Evolutionary conservation across 2,329 filamentous ascomycete genomes (phyloP).

Genomic region (Seiridium unicorne): DNA sequence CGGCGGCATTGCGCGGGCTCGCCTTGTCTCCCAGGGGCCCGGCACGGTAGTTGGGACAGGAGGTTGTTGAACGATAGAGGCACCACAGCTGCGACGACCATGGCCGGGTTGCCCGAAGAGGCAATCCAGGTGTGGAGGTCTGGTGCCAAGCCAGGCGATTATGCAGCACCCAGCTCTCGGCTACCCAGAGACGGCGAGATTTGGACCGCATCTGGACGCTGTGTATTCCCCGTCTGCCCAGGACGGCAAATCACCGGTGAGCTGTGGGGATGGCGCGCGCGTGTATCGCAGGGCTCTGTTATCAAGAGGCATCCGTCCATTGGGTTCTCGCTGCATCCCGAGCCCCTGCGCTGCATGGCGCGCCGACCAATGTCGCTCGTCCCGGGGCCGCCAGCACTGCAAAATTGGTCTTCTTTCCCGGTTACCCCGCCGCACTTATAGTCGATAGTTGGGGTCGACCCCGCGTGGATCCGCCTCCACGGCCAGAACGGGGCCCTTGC

Average conservation of each 20-base stretch:
- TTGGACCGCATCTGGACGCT: not conserved
- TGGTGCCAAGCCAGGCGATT: not conserved
- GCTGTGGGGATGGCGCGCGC: not conserved
- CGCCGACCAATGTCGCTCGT: not conserved
- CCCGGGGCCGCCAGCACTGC: not conserved
- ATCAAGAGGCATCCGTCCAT: not conserved
- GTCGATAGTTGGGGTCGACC: constrained; percentile 1
- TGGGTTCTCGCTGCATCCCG: too few relatives aligned
- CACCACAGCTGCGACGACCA: not conserved
- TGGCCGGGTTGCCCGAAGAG: not conserved
- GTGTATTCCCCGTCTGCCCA: not conserved
- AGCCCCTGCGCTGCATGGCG: not conserved
- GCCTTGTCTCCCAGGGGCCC: not conserved
- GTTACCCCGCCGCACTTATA: constrained; percentile 1
- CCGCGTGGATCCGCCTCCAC: not conserved
- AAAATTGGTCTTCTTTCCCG: not conserved
- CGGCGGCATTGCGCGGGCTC: not conserved
- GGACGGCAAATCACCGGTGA: not conserved
- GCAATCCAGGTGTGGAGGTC: constrained; percentile 3
- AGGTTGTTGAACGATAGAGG: constrained; percentile 2
- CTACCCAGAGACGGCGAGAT: not conserved
- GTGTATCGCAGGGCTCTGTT: not conserved
- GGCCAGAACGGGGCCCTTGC: not conserved
- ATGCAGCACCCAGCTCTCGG: not conserved
- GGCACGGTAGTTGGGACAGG: not conserved